These are phyloP conservation scores for Fusarium torreyae DNA, from an alignment of 2,329 filamentous ascomycete genomes.

Conservation along the genomic window DNA sequence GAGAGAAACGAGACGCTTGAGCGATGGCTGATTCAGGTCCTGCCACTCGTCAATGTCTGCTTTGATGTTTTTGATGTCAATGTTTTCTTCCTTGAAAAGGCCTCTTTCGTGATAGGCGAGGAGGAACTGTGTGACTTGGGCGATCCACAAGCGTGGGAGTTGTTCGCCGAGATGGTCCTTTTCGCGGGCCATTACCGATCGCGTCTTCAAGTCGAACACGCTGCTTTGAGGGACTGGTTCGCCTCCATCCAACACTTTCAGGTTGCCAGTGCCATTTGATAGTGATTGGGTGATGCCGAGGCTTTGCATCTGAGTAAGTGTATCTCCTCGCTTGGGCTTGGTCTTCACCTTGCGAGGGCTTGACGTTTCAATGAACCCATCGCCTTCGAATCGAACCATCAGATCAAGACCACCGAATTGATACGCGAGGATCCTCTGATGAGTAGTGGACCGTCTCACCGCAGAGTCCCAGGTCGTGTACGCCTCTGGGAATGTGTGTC, in stretches of 20 bases:
- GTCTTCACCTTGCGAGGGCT: background rate
- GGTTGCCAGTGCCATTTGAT: background rate
- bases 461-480: constrained; percentile 75
- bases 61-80: constrained; percentile 53
- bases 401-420: constrained; percentile 61
- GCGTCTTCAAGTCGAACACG: constrained; percentile 64
- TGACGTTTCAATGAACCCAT: constrained; percentile 46
- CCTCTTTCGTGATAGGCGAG: constrained; percentile 59
- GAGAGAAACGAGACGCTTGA: constrained; percentile 51
- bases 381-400: constrained; percentile 50
- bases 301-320: constrained; percentile 12
- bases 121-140: constrained; percentile 58
- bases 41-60: constrained; percentile 57
- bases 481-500: constrained; percentile 76
- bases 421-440: constrained; percentile 75
- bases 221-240: constrained; percentile 49
- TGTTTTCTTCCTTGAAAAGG: constrained; percentile 53
- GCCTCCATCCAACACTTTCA: constrained; percentile 48
- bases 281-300: constrained; percentile 18
- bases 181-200: constrained; percentile 46
- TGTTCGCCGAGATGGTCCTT: constrained; percentile 53
- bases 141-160: constrained; percentile 60
- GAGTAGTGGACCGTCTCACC: constrained; percentile 69
- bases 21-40: constrained; percentile 46
- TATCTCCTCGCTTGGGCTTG: background rate